These are phyloP conservation scores for Cyamopsis tetragonoloba DNA, from an alignment of 306 rosid genomes.

Conservation along the genomic window DNA sequence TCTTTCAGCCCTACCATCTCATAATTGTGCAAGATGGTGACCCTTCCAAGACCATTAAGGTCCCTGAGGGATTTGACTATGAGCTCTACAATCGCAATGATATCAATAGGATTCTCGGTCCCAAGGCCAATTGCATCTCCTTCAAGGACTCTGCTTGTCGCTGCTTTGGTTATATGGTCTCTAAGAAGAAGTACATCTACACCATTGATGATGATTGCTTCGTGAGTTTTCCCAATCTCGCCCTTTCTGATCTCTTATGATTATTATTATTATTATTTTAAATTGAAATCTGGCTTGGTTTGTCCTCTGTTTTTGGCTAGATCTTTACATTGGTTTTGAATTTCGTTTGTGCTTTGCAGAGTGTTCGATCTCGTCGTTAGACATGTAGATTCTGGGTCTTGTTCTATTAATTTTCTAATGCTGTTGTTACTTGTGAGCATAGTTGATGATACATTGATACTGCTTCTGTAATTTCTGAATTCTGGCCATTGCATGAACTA, in stretches of 20 bases:
- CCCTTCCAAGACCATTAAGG: conserved; percentile 64
- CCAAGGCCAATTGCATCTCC: conserved; percentile 71
- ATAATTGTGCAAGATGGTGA: conserved; percentile 93
- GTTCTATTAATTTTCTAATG: neutral
- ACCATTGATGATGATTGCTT: conserved; percentile 95
- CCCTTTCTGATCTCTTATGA: neutral
- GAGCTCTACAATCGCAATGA: conserved; percentile 86
- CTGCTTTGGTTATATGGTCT: conserved; percentile 92
- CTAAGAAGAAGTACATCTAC: conserved; percentile 89
- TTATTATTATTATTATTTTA: too few relatives aligned
- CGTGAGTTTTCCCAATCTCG: conserved; percentile 34
- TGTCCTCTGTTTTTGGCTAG: neutral
- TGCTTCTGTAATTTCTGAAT: neutral
- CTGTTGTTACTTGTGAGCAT: neutral
- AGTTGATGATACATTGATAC: neutral
- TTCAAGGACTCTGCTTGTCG: conserved; percentile 96
- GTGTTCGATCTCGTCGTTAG: neutral
- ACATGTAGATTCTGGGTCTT: conserved; percentile 10
- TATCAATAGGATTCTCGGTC: conserved; percentile 79
- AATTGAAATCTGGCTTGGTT: neutral
- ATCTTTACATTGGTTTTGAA: conserved; percentile 21
- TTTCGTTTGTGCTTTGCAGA: neutral
- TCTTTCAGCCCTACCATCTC: conserved; percentile 66
- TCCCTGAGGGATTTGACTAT: conserved; percentile 79
- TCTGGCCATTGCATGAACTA: neutral